Conservation (phyloP, 768 basidiomycete species). For the Boletus coccyginus region DNA sequence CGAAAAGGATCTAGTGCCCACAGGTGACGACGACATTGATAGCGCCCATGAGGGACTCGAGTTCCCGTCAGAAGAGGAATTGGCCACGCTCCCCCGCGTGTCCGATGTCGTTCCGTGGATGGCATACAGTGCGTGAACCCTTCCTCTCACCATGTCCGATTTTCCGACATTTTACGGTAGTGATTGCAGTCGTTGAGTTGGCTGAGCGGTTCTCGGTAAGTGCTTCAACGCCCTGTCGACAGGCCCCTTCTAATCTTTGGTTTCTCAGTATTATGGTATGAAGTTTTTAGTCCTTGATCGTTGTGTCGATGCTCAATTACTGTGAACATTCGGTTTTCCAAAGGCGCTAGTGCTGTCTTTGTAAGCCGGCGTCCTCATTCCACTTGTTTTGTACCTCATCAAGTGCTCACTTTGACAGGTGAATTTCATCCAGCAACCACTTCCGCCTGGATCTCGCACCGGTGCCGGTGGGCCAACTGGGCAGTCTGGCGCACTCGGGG, state of each 20-base stretch:
- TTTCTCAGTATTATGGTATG: conserved; percentile 46
- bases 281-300: conserved; percentile 1
- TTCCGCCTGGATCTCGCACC: conserved; percentile 62
- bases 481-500: conserved; percentile 65
- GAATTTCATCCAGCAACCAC: conserved; percentile 72
- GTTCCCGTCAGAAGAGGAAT: conserved; percentile 65
- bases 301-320: not conserved
- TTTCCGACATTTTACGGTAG: conserved; percentile 28
- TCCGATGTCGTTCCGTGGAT: conserved; percentile 58
- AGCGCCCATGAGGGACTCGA: conserved; percentile 50
- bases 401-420: conserved; percentile 36
- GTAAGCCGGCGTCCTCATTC: conserved; percentile 20
- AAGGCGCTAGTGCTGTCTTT: conserved; percentile 41
- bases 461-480: conserved; percentile 54
- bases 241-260: not conserved
- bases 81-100: conserved; percentile 55
- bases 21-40: conserved; percentile 25
- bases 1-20: conserved; percentile 18
- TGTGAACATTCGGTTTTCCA: conserved; percentile 3
- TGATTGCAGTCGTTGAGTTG: conserved; percentile 65
- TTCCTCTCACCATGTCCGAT: not conserved
- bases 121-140: conserved; percentile 37
- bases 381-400: too few species aligned
- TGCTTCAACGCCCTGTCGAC: not conserved
- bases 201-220: conserved; percentile 73